phyloP scores from a whole-genome alignment of 2,329 filamentous ascomycete species.

The Nemania sp. region DNA sequence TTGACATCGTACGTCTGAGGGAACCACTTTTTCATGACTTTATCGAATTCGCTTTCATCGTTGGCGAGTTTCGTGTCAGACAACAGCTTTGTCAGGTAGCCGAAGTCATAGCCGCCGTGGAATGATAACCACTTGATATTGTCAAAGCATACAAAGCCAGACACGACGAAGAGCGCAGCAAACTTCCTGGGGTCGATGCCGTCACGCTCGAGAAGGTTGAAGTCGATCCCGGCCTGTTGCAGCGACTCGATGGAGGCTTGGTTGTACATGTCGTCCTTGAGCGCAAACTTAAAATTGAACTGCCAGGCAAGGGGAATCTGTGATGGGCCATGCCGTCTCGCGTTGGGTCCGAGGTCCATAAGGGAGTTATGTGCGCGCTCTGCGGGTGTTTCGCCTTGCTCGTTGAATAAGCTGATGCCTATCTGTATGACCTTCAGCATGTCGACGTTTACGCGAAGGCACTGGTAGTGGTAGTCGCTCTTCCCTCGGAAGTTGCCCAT shows the following conservation, averaged over 20 bases:
- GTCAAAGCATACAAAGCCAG: slow-evolving; percentile 84
- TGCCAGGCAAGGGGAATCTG: slow-evolving; percentile 92
- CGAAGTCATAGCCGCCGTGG: slow-evolving; percentile 97
- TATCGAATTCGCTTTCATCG: slow-evolving; percentile 87
- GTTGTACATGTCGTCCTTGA: slow-evolving; percentile 97
- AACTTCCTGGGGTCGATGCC: slow-evolving; percentile 92
- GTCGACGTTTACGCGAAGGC: slow-evolving; percentile 94
- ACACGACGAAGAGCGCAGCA: slow-evolving; percentile 86
- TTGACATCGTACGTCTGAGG: slow-evolving; percentile 95
- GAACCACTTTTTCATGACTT: slow-evolving; percentile 89
- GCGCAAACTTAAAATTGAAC: slow-evolving; percentile 97
- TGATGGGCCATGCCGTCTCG: slow-evolving; percentile 48
- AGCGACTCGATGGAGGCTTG: slow-evolving; percentile 92
- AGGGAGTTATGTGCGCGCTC: slow-evolving; percentile 61
- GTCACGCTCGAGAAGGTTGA: slow-evolving; percentile 78
- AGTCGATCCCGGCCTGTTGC: slow-evolving; percentile 90
- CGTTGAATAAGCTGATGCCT: slow-evolving; percentile 89
- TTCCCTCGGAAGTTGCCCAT: slow-evolving; percentile 95
- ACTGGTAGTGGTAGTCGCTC: slow-evolving; percentile 98
- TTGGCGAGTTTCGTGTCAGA: slow-evolving; percentile 81
- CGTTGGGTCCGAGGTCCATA: slow-evolving; percentile 45
- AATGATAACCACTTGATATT: slow-evolving; percentile 97
- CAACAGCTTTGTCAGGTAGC: slow-evolving; percentile 93
- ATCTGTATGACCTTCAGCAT: slow-evolving; percentile 97
- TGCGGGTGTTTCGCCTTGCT: slow-evolving; percentile 85